These are phyloP conservation scores for Bipolaris cookei DNA, from an alignment of 2,329 filamentous ascomycete genomes.

Conservation along the genomic window DNA sequence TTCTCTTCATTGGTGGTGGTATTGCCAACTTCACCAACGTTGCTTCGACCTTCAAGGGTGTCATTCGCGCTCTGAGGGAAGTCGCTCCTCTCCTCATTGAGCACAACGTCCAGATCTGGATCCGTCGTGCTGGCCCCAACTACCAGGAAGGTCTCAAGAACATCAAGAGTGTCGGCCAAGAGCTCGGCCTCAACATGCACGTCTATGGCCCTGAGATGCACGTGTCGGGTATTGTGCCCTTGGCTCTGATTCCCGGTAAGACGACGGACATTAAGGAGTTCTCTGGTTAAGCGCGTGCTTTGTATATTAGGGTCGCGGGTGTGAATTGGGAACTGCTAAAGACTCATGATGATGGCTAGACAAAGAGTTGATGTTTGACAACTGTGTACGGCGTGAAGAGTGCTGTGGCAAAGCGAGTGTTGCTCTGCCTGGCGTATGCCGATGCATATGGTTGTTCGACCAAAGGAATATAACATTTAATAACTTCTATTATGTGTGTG, in stretches of 20 bases:
- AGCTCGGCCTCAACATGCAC: conserved; percentile 96
- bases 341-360: conserved; percentile 41
- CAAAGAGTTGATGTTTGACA: conserved; percentile 35
- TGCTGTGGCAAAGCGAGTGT: conserved; percentile 25
- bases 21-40: conserved; percentile 99
- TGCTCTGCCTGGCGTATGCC: conserved; percentile 21
- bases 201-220: conserved; percentile 81
- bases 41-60: conserved; percentile 98
- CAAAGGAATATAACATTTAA: conserved; percentile 21
- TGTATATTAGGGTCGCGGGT: conserved; percentile 37
- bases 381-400: conserved; percentile 23
- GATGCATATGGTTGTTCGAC: conserved; percentile 6
- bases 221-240: conserved; percentile 93
- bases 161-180: conserved; percentile 95
- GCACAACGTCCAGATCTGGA: conserved; percentile 99
- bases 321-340: conserved; percentile 28
- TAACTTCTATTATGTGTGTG: conserved; percentile 8
- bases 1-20: conserved; percentile 98
- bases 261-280: conserved; percentile 67
- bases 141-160: conserved; percentile 99
- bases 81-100: conserved; percentile 83
- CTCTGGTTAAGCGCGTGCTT: conserved; percentile 52
- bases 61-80: conserved; percentile 94
- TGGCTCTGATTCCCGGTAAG: conserved; percentile 75
- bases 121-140: conserved; percentile 88